Base-by-base conservation (phyloP, 306 rosid genomes). In the Cucumis hystrix region DNA sequence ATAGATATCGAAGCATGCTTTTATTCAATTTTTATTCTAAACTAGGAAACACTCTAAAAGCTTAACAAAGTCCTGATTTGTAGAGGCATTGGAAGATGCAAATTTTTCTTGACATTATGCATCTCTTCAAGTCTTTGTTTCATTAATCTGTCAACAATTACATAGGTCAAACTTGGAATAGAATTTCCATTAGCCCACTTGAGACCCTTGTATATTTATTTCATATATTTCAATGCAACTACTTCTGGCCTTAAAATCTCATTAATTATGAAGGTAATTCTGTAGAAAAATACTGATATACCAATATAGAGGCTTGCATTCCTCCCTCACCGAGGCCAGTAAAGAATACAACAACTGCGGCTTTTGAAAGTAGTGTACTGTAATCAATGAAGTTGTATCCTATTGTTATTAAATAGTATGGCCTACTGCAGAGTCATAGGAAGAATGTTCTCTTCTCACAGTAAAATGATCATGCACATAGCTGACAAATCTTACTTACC, bases 311-410 rank as follows among this genome's bases (percentile, higher is more conserved):
- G 80, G 86, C 87, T 80, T 80, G 82, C 77, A 89, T 13, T 7
- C 97, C 98, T 3, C 97, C 93, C 3, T 90, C 98, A 13, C 90
- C 89, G 39, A 95, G 91, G 76, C 96, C 86, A 56, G 84, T 83
- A 81, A 95, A 90, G 87, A 95, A 89, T 56, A 81, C 80, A 78
- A 95, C 90, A 57, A 80, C 67, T 58, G 90, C 92, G 56, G 90
- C 93, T 86, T 87, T 90, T 76, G 93, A 88, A 85, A 92, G 86
- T 77, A 89, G 86, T 78, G 84, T 84, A 62, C 98, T 90, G 96
- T 85, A 85, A 75, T 65, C 74, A 56, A n/a, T 49, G 47, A 62
- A 16, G 41, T 30, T 61, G 30, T 63, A 63, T 33, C 51, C 52
- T 10, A 41, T 41, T 0, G 55, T 68, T 68, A 41, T 20, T 68